These are phyloP conservation scores for Pseudonitzschia multistriata DNA, from an alignment of 108 stramenopile genomes.

Conservation along the genomic window DNA sequence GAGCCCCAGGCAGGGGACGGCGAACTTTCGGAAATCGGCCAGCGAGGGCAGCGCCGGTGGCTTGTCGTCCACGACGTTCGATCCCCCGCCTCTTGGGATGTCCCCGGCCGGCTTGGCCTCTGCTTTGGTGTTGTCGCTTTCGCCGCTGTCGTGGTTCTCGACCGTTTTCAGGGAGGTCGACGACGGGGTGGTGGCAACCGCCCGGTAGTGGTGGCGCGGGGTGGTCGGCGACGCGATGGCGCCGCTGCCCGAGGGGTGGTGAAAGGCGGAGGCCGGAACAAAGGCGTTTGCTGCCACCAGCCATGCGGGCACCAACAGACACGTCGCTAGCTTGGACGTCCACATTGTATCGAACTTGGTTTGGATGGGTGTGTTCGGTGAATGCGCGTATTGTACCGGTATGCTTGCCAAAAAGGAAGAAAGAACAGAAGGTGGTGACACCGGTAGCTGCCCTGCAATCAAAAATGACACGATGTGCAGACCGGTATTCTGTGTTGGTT, in stretches of 20 bases:
- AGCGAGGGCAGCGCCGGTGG: constrained; percentile 60
- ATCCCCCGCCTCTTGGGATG: constrained; percentile 33
- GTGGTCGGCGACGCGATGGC: not conserved
- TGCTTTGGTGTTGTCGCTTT: not conserved
- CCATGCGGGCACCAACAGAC: constrained; percentile 3
- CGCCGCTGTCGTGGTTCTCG: not conserved
- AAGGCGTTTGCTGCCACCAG: constrained; percentile 17
- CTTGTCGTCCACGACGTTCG: not conserved
- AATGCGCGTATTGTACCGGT: not conserved
- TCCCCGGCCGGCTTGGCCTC: not conserved
- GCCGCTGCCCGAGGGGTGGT: not conserved
- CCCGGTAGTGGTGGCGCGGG: constrained; percentile 8
- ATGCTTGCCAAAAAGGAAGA: not conserved
- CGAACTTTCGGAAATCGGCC: constrained; percentile 59
- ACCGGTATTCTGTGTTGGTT: no score
- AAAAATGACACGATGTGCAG: no score
- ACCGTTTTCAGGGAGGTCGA: not conserved
- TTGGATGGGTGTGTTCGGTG: not conserved
- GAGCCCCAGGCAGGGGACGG: constrained; percentile 74
- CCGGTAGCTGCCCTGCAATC: no score
- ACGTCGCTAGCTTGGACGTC: constrained; percentile 2
- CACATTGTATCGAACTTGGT: not conserved
- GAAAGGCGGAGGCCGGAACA: constrained; percentile 5
- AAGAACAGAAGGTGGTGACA: no score
- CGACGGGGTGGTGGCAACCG: constrained; percentile 8